A percentile compares a stretch with the other conserved stretches of the same genome.
Evolutionary conservation across 208 protist genomes (phyloP).

Genomic region (Acanthamoeba lenticulata): DNA sequence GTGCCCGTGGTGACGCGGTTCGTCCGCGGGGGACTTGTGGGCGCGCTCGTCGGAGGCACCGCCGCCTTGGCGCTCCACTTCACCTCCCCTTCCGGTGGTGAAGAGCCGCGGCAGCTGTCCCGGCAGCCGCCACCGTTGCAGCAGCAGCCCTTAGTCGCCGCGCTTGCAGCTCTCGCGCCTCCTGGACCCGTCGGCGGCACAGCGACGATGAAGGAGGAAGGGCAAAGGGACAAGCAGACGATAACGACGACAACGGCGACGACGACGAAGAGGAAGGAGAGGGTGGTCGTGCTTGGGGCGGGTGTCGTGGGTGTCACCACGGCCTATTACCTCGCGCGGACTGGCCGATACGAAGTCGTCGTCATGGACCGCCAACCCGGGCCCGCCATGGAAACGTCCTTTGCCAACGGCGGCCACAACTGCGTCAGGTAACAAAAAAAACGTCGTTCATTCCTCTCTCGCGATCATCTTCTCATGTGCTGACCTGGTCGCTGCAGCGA

Average conservation of each 20-base stretch:
- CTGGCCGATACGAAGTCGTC: slow-evolving; percentile 18
- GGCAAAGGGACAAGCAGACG: background rate
- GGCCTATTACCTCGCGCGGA: slow-evolving; percentile 55
- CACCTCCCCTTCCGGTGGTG: background rate
- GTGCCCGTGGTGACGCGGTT: background rate
- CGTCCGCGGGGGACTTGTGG: background rate
- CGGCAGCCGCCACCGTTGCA: background rate
- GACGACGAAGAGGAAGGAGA: background rate
- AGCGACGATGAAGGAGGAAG: background rate
- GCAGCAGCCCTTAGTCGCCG: background rate
- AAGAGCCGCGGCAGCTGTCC: background rate
- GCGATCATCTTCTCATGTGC: no score
- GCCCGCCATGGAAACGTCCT: slow-evolving; percentile 41
- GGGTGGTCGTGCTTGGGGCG: slow-evolving; percentile 32
- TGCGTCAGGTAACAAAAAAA: slow-evolving; percentile 14
- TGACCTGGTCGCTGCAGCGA: background rate
- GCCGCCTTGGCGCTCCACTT: background rate
- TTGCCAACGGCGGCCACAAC: slow-evolving; percentile 37
- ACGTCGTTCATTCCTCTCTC: no score
- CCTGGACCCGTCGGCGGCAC: background rate
- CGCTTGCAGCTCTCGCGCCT: no score
- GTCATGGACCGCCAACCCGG: slow-evolving; percentile 50
- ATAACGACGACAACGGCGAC: background rate
- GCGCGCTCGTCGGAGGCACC: background rate
- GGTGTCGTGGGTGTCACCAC: slow-evolving; percentile 39